phyloP scores from a whole-genome alignment of 441 rosid species.

The Raphanus hybrid region DNA sequence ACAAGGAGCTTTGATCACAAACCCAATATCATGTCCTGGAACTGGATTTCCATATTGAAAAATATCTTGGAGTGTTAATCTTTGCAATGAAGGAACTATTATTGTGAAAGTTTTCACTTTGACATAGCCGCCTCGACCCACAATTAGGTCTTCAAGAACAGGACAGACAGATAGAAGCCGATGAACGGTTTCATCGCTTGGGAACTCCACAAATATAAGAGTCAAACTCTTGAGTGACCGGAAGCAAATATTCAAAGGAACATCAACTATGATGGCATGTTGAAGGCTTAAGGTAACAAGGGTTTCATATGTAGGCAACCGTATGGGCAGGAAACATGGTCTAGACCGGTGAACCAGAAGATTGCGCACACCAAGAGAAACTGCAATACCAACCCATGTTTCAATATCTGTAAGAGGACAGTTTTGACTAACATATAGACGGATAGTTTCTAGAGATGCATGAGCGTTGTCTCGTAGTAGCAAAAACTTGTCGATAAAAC shows the following conservation, averaged over 20 bases:
- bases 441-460: not conserved
- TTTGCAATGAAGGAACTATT: no score
- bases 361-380: slow-evolving; percentile 6
- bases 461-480: not conserved
- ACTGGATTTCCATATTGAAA: no score
- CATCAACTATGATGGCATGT: not conserved
- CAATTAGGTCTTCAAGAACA: no score
- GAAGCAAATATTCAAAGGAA: slow-evolving; percentile 12
- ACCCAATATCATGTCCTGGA: no score
- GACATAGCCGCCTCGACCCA: not conserved
- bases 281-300: not conserved
- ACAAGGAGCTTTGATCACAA: no score
- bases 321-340: not conserved
- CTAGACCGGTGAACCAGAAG: not conserved
- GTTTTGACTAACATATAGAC: not conserved
- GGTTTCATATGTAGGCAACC: slow-evolving; percentile 21
- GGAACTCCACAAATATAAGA: not conserved
- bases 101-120: no score
- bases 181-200: not conserved
- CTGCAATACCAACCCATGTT: slow-evolving; percentile 16
- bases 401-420: not conserved
- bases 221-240: slow-evolving; percentile 1
- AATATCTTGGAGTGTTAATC: no score
- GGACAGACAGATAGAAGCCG: no score
- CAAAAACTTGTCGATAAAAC: slow-evolving; percentile 23